Evolutionary conservation across 768 basidiomycete genomes (phyloP).

Genomic region (Mycena indigotica): DNA sequence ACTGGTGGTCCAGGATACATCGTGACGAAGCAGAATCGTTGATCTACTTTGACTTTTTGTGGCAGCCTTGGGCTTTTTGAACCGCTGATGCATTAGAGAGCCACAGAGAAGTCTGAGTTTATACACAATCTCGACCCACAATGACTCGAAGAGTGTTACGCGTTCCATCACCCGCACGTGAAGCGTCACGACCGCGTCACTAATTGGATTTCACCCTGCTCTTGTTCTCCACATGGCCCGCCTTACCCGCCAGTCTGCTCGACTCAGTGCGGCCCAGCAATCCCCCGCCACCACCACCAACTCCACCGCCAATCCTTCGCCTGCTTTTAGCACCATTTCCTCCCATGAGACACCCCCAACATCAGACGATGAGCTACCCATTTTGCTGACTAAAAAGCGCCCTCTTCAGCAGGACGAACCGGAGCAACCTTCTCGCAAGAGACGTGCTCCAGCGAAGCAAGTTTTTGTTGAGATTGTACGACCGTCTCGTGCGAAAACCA

Average conservation of each 20-base stretch:
- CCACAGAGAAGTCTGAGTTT: no score
- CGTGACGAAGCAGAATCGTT: no score
- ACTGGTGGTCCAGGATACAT: no score
- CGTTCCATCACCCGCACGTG: no score
- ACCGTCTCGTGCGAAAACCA: not conserved
- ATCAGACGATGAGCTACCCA: constrained; percentile 16
- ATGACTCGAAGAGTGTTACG: no score
- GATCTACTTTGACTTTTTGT: no score
- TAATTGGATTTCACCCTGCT: not conserved
- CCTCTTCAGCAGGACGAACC: constrained; percentile 21
- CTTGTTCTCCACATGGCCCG: constrained; percentile 1
- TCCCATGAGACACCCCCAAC: constrained; percentile 23
- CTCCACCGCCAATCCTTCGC: constrained; percentile 23
- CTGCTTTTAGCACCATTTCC: constrained; percentile 23
- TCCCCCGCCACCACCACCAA: constrained; percentile 16
- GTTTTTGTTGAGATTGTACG: constrained; percentile 22
- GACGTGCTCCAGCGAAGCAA: constrained; percentile 8
- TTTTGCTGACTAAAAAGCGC: constrained; percentile 12
- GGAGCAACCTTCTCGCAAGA: constrained; percentile 10
- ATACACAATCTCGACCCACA: no score
- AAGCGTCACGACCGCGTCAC: not conserved
- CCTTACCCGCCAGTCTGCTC: not conserved
- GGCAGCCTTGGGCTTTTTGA: no score
- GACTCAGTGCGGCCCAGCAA: not conserved
- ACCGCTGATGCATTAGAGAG: no score